These are phyloP conservation scores for Ophiostoma perfectum DNA, from an alignment of 2,329 filamentous ascomycete genomes.

Conservation along the genomic window DNA sequence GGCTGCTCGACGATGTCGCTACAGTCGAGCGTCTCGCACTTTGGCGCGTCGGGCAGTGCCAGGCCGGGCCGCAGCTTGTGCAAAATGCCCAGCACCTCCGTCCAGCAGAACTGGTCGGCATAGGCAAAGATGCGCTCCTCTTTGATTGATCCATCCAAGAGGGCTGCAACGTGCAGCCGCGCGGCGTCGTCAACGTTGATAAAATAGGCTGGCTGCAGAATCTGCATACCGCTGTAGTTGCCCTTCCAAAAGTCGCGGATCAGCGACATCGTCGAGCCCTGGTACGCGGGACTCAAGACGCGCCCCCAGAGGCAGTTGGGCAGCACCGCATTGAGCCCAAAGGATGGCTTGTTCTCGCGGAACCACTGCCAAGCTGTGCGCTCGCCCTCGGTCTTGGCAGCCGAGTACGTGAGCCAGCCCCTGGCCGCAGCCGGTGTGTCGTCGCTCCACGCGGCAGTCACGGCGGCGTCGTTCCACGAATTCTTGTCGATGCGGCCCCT, in stretches of 20 bases:
- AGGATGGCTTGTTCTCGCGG: background rate
- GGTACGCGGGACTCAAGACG: background rate
- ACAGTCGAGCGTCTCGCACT: background rate
- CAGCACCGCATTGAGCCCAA: background rate
- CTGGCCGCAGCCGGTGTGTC: background rate
- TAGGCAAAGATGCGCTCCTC: constrained; percentile 6
- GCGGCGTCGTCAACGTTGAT: background rate
- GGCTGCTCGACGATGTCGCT: background rate
- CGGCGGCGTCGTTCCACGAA: background rate
- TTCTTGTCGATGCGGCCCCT: background rate
- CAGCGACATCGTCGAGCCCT: background rate
- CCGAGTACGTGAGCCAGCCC: constrained; percentile 3
- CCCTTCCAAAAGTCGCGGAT: constrained; percentile 6
- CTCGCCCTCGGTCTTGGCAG: constrained; percentile 7
- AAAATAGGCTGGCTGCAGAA: background rate
- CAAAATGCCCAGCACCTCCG: background rate
- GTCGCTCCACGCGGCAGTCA: background rate
- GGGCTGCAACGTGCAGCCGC: constrained; percentile 2
- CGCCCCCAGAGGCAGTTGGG: background rate
- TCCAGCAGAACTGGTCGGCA: background rate
- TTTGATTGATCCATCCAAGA: background rate
- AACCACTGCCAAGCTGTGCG: background rate
- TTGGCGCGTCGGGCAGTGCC: background rate
- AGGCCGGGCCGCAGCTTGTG: background rate
- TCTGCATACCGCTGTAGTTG: background rate